Evolutionary conservation across 139 green algal species (phyloP).

Genomic region (Haematococcus sp.): DNA sequence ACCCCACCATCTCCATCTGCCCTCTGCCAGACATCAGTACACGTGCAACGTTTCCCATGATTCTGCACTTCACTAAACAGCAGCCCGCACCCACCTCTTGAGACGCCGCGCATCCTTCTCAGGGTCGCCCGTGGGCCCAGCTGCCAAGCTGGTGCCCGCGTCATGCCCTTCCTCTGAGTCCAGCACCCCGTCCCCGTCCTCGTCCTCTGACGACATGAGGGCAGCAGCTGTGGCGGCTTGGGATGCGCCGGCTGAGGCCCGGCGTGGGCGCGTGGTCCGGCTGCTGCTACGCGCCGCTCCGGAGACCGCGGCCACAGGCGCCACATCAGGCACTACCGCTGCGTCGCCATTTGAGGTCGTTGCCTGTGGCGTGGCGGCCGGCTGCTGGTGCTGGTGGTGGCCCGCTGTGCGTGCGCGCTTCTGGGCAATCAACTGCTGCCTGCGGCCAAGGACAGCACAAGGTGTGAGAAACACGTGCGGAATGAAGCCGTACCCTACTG

Average conservation of each 20-base stretch:
- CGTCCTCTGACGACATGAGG: conserved; percentile 14
- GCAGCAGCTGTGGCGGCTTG: neutral
- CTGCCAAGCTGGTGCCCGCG: conserved; percentile 4
- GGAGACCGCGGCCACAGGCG: neutral
- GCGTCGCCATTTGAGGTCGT: neutral
- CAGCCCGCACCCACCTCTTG: no score
- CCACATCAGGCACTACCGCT: no score
- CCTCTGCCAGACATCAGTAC: no score
- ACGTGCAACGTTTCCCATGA: no score
- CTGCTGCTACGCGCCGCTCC: neutral
- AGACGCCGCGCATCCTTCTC: conserved; percentile 27
- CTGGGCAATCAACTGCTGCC: conserved; percentile 8
- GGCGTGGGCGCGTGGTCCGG: neutral
- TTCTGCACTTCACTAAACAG: no score
- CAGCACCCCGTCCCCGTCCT: conserved; percentile 20
- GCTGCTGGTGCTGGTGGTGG: no score
- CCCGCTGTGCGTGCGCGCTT: neutral
- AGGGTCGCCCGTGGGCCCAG: conserved; percentile 18
- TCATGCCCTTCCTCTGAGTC: conserved; percentile 16
- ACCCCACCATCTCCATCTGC: no score
- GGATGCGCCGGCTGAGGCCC: neutral
- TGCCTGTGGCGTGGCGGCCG: neutral
- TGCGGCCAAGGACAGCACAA: neutral
- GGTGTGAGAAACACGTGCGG: no score
- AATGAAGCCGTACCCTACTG: no score